A percentile compares a stretch with the other conserved stretches of the same genome.
These are phyloP conservation scores for Trichoderma sp. DNA, from an alignment of 2,329 filamentous ascomycete species.

Conservation along the genomic window DNA sequence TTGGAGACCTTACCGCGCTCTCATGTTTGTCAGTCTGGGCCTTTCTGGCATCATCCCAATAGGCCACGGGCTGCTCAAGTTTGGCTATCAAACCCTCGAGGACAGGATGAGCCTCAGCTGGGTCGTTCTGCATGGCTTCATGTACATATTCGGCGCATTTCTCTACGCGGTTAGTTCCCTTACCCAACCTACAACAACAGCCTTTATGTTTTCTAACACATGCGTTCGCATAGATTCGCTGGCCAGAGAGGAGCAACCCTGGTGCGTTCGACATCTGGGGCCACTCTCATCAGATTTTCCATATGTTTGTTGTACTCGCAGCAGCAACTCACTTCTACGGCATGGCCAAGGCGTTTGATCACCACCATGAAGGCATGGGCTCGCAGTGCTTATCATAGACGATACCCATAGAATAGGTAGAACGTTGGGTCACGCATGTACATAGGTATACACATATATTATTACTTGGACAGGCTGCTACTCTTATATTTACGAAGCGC, in stretches of 20 bases:
- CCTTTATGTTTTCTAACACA: not conserved
- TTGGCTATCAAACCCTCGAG: constrained; percentile 65
- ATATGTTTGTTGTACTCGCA: constrained; percentile 81
- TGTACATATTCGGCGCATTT: constrained; percentile 83
- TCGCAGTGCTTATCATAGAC: constrained; percentile 43
- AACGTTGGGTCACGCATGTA: not conserved
- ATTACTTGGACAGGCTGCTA: not conserved
- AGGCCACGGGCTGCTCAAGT: constrained; percentile 67
- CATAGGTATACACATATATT: not conserved
- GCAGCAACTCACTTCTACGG: constrained; percentile 79
- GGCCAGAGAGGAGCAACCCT: constrained; percentile 78
- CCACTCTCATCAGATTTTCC: constrained; percentile 94
- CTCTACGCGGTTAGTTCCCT: constrained; percentile 71
- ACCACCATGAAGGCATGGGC: constrained; percentile 65
- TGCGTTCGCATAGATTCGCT: constrained; percentile 58
- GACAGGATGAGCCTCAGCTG: constrained; percentile 76
- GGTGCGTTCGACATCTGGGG: constrained; percentile 87
- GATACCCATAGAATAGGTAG: not conserved
- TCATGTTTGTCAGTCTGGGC: constrained; percentile 88
- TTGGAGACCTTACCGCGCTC: constrained; percentile 80
- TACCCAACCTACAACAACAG: not conserved
- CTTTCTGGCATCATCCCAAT: constrained; percentile 81
- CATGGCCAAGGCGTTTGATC: constrained; percentile 81
- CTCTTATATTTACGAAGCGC: not conserved
- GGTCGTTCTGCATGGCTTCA: constrained; percentile 72